Percentiles rank a stretch among this genome's conserved stretches.
Conservation (phyloP, 352 stramenopile species). For the Pythium chondricola region DNA sequence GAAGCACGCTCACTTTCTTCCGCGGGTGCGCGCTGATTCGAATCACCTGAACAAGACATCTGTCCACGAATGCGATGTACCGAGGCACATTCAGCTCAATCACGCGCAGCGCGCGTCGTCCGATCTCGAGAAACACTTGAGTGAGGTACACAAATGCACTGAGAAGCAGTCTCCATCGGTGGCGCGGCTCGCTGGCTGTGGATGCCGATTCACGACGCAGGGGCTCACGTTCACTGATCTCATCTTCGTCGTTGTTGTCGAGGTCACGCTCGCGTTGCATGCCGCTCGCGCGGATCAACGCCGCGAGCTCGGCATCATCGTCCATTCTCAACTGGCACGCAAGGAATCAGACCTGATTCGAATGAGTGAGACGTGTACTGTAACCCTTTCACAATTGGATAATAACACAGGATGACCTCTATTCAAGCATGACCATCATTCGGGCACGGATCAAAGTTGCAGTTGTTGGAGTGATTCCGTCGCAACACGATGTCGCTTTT, state of each 20-base stretch:
- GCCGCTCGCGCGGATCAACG: slow-evolving; percentile 37
- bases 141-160: slow-evolving; percentile 35
- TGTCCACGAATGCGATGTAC: slow-evolving; percentile 46
- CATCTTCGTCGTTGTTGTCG: slow-evolving; percentile 1
- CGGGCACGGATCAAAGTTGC: too few species aligned
- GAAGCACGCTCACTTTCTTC: slow-evolving; percentile 30
- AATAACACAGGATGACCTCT: too few species aligned
- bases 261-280: slow-evolving; percentile 19
- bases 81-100: slow-evolving; percentile 39
- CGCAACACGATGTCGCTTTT: too few species aligned
- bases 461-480: too few species aligned
- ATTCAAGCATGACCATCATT: too few species aligned
- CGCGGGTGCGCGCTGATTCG: slow-evolving; percentile 28
- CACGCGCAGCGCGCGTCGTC: slow-evolving; percentile 30
- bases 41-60: slow-evolving; percentile 40
- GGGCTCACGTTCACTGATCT: slow-evolving; percentile 5
- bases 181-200: not conserved
- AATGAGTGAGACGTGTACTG: not conserved
- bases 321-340: slow-evolving; percentile 8
- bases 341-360: slow-evolving; percentile 4
- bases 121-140: slow-evolving; percentile 44
- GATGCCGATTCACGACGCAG: slow-evolving; percentile 4
- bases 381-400: not conserved
- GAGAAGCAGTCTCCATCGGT: slow-evolving; percentile 35
- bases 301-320: slow-evolving; percentile 36